Conservation (phyloP, 306 rosid genomes). For the Quillaja saponaria region DNA sequence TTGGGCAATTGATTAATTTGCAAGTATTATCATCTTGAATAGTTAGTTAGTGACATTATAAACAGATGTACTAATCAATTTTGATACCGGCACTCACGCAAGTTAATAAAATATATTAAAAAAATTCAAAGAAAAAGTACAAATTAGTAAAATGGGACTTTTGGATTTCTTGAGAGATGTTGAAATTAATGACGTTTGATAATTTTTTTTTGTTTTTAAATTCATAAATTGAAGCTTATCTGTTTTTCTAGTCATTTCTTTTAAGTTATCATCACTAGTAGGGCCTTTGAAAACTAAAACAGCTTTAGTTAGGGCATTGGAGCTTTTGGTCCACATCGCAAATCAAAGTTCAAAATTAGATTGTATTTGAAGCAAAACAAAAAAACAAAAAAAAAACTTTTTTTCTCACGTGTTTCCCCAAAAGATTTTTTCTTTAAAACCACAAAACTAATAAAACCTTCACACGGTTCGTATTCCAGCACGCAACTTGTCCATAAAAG, state of each 20-base stretch:
- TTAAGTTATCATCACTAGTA: conserved; percentile 27
- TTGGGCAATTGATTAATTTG: no score
- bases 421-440: conserved; percentile 45
- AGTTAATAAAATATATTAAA: no score
- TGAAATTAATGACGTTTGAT: conserved; percentile 24
- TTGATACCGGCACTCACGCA: no score
- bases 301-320: conserved; percentile 35
- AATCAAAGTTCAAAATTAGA: conserved; percentile 39
- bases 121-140: no score
- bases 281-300: conserved; percentile 44
- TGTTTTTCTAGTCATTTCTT: conserved; percentile 58
- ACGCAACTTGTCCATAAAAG: conserved; percentile 53
- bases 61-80: no score
- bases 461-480: conserved; percentile 37
- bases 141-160: neutral
- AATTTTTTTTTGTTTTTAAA: conserved; percentile 35
- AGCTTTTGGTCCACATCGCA: conserved; percentile 27
- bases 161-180: neutral
- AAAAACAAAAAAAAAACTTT: no score
- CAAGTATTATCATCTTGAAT: no score
- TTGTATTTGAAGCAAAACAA: conserved; percentile 55
- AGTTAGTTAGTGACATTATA: no score
- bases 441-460: conserved; percentile 29
- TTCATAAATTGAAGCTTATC: no score
- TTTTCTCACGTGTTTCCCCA: conserved; percentile 37